Base-by-base conservation (phyloP, 371 early-diverging fungal genomes). In the Rhizopus delemar region DNA sequence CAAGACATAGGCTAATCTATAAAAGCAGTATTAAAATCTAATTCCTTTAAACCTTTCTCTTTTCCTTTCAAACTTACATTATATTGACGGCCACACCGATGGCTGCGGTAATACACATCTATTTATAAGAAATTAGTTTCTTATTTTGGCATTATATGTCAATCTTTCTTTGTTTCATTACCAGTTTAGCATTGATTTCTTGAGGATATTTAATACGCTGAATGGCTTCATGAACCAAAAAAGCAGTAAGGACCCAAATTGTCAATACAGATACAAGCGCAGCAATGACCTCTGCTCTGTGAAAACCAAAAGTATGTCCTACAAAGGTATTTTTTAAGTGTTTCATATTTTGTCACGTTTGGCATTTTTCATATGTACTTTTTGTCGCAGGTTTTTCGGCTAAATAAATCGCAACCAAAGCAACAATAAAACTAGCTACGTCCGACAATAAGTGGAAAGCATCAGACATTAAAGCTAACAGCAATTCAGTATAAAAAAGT, bases 271-370 rank as follows among this genome's bases (percentile, higher is more conserved):
- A 93, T 39, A 86, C 62, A 31, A 93, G 65, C 0, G 93, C 94
- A 12, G 93, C 95, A 43, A 94, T 72, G 32, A 94, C 91, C 70
- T 94, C 93, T 39, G 89, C 89, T 38, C 95, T 85, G 53, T 93
- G 86, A 63, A 87, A 94, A 36, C 95, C 94, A 73, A 86, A 94
- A 8, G 92, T 85, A 66, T 88, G 90, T 48, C 65, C 79, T 78
- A 60, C 8, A 50, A 16, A 49, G 2, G 45, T 28, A 32, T n/a
- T 15, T 51, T 8, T 13, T 35, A 51, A n/a, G 35, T 13, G 8
- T 45, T 49, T 12, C 13, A 8, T 6, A n/a, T 43, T 43, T 13
- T 43, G 6, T 15, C 29, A 41, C 38, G 3, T 39, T 7, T 50
- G 5, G 9, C 34, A 28, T 9, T 45, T 53, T 38, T 13, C n/a